phyloP scores from a whole-genome alignment of 805 yeast genomes.

The Lipomyces chichibuensis region DNA sequence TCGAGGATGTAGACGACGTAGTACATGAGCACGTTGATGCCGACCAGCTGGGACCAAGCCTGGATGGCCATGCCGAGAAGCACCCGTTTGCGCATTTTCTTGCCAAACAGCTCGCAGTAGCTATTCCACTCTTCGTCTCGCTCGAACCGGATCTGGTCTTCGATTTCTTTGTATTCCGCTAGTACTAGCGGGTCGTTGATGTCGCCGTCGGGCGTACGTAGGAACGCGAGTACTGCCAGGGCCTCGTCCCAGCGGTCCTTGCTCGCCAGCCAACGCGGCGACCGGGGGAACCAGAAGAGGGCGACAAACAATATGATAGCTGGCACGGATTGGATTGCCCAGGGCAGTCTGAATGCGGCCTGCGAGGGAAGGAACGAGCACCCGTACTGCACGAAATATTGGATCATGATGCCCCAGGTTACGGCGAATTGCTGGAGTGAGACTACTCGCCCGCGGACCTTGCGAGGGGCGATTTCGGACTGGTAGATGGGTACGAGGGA shows the following conservation, averaged over 20 bases:
- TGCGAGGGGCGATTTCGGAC: conserved; percentile 40
- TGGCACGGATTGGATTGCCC: conserved; percentile 63
- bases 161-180: conserved; percentile 35
- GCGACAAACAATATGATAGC: conserved; percentile 52
- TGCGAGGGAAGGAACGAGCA: conserved; percentile 49
- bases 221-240: conserved; percentile 55
- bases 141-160: conserved; percentile 33
- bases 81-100: conserved; percentile 24
- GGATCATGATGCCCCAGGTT: conserved; percentile 44
- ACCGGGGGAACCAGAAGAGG: conserved; percentile 46
- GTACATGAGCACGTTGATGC: conserved; percentile 54
- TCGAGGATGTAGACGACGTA: conserved; percentile 53
- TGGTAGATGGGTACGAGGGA: conserved; percentile 52
- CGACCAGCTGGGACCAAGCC: conserved; percentile 46
- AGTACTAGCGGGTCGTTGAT: conserved; percentile 35
- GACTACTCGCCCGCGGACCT: conserved; percentile 44
- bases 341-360: conserved; percentile 65
- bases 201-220: conserved; percentile 43
- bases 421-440: conserved; percentile 41
- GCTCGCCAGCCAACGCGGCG: conserved; percentile 53
- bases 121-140: conserved; percentile 25
- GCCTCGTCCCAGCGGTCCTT: conserved; percentile 61
- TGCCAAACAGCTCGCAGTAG: conserved; percentile 23
- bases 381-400: conserved; percentile 47
- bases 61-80: conserved; percentile 47